Conservation (phyloP, 768 basidiomycete genomes). For the Trametopsis cervina region DNA sequence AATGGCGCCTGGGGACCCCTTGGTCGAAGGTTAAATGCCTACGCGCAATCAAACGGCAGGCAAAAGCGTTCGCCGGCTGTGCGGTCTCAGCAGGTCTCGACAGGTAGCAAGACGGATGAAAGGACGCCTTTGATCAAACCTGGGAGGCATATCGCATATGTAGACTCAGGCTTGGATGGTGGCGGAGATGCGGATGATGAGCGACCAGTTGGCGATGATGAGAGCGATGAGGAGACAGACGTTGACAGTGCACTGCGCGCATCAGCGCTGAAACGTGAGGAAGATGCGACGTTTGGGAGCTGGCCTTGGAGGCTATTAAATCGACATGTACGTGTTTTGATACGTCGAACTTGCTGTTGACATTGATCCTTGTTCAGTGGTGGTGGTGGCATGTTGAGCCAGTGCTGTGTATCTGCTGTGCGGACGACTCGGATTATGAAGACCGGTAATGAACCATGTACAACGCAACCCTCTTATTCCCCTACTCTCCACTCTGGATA, state of each 20-base stretch:
- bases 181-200: constrained; percentile 15
- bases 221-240: constrained; percentile 20
- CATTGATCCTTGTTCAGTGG: constrained; percentile 46
- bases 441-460: constrained; percentile 11
- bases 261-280: constrained; percentile 36
- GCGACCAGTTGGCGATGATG: constrained; percentile 14
- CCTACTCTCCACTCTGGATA: not conserved
- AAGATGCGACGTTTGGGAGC: constrained; percentile 52
- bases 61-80: constrained; percentile 6
- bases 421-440: constrained; percentile 46
- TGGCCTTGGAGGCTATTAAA: constrained; percentile 71
- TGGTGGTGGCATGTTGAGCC: constrained; percentile 78
- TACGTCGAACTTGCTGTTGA: not conserved
- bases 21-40: constrained; percentile 43
- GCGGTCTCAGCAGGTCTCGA: constrained; percentile 12
- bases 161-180: constrained; percentile 13
- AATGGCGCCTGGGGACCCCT: constrained; percentile 54
- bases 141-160: constrained; percentile 17
- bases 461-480: not conserved
- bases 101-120: constrained; percentile 25
- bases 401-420: constrained; percentile 54
- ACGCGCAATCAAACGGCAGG: constrained; percentile 16
- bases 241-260: constrained; percentile 21
- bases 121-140: constrained; percentile 32
- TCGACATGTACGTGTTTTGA: constrained; percentile 44